Evolutionary conservation across 805 yeast genomes (phyloP), one percentile per base, ranked within the genome.

Genomic region (Kodamaea leandrae): DNA sequence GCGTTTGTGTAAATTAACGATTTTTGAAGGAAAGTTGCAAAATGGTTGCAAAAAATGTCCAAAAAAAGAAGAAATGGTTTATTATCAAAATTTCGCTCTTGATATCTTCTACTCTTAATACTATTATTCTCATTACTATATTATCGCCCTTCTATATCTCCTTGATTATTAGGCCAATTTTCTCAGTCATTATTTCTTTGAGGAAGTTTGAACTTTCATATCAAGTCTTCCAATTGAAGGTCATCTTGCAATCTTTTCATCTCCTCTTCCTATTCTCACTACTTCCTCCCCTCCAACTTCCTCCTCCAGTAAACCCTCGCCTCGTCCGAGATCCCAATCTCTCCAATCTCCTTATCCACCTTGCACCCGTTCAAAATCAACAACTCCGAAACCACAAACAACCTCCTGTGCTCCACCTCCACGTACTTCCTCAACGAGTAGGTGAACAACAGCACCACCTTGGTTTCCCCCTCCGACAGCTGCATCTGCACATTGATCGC

Each of bases 231-330:
- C 6, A 9, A 21, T 21, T 21, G 9, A 9, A n/a, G 18, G 8
- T 14, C 20, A 6, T 34, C n/a, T 28, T 12, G n/a, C 12, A 6
- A 6, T 17, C 14, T 18, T 18, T 16, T 3, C 8, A 32, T 18
- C 4, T 4, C 16, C 13, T 19, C 14, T 17, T 10, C n/a, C n/a
- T 4, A 9, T 12, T 13, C 17, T 25, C 16, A 4, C 8, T 17
- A 20, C 26, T 12, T 15, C 50, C 44, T 23, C 45, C 24, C 13
- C 35, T 45, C 6, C n/a, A n/a, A 15, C 65, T 26, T 26, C 32
- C 33, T 30, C 9, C 17, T 64, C 86, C 87, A 82, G 53, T 77
- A 83, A 4, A 53, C 52, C 13, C 54, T 50, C n/a, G 85, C 87
- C 4, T 62, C 68, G 1, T 62, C 61, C 6, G 74, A 58, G 29